A percentile compares a stretch with the other conserved stretches of the same genome.
phyloP scores from a whole-genome alignment of 192 early-diverging fungal genomes.

The Entophlyctis luteolus region DNA sequence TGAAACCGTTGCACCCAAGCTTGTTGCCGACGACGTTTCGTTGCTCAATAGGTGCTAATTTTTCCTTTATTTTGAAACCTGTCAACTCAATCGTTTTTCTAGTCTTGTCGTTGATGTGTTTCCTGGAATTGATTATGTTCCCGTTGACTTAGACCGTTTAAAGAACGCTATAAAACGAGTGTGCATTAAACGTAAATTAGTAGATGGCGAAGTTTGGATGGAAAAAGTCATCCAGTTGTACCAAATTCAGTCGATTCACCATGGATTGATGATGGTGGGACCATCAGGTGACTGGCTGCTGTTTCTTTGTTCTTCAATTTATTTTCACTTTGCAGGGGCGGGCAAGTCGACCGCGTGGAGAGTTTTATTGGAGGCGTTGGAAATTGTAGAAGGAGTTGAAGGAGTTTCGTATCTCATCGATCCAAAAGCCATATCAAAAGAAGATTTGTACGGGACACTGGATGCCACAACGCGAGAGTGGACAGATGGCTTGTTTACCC shows the following conservation, averaged over 20 bases:
- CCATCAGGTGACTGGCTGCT: constrained; percentile 42
- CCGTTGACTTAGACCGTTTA: constrained; percentile 73
- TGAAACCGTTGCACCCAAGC: constrained; percentile 96
- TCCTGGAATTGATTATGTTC: constrained; percentile 80
- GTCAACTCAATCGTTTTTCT: constrained; percentile 8
- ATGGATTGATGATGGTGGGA: constrained; percentile 99
- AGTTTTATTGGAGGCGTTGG: constrained; percentile 84
- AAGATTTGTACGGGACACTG: constrained; percentile 91
- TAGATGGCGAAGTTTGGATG: constrained; percentile 78
- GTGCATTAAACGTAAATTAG: constrained; percentile 70
- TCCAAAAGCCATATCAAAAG: constrained; percentile 97
- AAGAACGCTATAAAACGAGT: constrained; percentile 70
- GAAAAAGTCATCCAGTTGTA: constrained; percentile 97
- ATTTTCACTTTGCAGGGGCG: constrained; percentile 58
- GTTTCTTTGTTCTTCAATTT: neutral
- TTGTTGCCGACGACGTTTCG: constrained; percentile 93
- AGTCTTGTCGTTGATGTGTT: constrained; percentile 89
- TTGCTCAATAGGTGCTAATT: constrained; percentile 65
- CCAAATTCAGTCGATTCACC: constrained; percentile 97
- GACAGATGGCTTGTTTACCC: constrained; percentile 98
- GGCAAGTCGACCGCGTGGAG: constrained; percentile 95
- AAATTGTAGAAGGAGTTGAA: constrained; percentile 83
- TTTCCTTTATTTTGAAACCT: constrained; percentile 4
- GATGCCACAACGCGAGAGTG: constrained; percentile 98
- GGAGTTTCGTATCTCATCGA: constrained; percentile 93